A percentile compares a stretch with the other conserved stretches of the same genome.
phyloP scores from a whole-genome alignment of 257 asterid genomes.

The Solanum bukasovii region DNA sequence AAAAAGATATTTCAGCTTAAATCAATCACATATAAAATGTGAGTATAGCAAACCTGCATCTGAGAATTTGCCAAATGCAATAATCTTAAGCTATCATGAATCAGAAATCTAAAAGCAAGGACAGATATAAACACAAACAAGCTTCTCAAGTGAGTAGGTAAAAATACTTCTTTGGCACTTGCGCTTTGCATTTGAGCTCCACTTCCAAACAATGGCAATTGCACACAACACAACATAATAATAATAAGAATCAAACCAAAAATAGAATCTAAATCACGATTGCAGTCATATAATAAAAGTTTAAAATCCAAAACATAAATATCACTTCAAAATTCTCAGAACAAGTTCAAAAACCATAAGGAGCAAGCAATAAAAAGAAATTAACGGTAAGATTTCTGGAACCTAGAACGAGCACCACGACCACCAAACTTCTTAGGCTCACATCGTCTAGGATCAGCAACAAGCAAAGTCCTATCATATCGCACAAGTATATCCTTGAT shows the following conservation, averaged over 20 bases:
- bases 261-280: background rate
- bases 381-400: background rate
- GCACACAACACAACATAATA: background rate
- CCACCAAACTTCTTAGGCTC: slow-evolving; percentile 1
- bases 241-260: background rate
- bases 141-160: background rate
- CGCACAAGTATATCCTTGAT: background rate
- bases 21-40: background rate
- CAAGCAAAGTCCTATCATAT: background rate
- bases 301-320: background rate
- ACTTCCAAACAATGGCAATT: background rate
- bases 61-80: no score
- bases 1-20: background rate
- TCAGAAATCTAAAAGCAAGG: background rate
- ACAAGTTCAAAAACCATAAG: background rate
- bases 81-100: no score
- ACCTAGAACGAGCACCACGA: slow-evolving; percentile 1
- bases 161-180: no score
- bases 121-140: background rate
- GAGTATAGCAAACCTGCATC: background rate
- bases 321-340: background rate
- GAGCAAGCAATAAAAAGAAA: background rate
- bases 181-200: background rate
- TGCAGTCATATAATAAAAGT: background rate
- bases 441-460: background rate